These are phyloP conservation scores for Pochonia chlamydosporia DNA, from an alignment of 2,329 filamentous ascomycete genomes.

Conservation along the genomic window DNA sequence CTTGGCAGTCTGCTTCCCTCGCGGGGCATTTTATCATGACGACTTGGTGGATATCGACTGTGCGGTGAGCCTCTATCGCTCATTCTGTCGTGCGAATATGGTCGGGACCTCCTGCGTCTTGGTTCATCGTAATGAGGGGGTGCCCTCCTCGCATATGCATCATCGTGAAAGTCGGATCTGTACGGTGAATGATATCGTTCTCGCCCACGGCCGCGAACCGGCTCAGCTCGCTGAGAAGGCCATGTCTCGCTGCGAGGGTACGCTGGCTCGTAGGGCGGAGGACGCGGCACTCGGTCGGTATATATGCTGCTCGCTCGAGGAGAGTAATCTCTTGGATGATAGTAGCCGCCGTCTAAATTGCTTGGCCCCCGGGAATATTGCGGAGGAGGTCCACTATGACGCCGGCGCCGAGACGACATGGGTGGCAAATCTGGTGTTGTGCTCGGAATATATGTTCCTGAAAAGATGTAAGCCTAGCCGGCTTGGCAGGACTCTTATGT, in stretches of 20 bases:
- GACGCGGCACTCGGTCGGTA: neutral
- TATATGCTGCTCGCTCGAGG: neutral
- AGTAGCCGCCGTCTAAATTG: neutral
- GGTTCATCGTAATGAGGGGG: neutral
- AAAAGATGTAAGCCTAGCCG: too few species aligned
- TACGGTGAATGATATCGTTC: neutral
- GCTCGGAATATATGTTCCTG: too few species aligned
- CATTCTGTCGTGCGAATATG: neutral
- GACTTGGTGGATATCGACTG: neutral
- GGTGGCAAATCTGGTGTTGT: too few species aligned
- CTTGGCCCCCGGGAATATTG: neutral
- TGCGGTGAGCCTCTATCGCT: neutral
- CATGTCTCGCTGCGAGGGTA: neutral
- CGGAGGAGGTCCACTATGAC: constrained; percentile 5
- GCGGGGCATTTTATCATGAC: neutral
- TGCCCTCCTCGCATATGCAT: neutral
- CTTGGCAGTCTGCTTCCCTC: neutral
- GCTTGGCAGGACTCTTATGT: too few species aligned
- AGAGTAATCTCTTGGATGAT: neutral
- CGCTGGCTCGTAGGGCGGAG: neutral
- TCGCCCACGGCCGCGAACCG: neutral
- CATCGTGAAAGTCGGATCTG: neutral
- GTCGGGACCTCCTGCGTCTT: neutral
- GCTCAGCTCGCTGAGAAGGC: neutral
- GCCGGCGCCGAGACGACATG: constrained; percentile 5